Conservation (phyloP, 768 basidiomycete species). For the Saitozyma podzolica region DNA sequence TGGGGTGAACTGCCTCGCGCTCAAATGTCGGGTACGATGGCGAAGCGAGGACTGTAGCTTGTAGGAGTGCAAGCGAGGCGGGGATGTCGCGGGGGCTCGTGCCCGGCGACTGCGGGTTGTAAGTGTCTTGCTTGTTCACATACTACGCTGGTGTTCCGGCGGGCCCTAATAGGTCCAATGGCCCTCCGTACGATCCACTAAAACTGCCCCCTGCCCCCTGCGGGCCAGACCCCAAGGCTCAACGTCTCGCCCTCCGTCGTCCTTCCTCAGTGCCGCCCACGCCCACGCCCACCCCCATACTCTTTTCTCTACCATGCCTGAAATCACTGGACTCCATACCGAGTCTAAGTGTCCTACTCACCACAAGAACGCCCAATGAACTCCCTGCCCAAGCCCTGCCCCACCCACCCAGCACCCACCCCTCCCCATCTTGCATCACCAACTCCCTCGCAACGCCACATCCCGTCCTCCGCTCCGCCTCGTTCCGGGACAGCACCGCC, state of each 20-base stretch:
- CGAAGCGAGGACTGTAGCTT: slow-evolving; percentile 18
- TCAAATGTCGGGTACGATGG: slow-evolving; percentile 40
- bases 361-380: not conserved
- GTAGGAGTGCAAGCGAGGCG: slow-evolving; percentile 16
- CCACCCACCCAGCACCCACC: slow-evolving; percentile 32
- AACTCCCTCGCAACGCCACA: slow-evolving; percentile 23
- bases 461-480: slow-evolving; percentile 12
- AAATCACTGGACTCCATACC: too few relatives aligned
- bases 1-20: slow-evolving; percentile 35
- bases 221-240: not conserved
- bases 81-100: slow-evolving; percentile 6
- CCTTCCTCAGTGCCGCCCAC: too few relatives aligned
- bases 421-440: slow-evolving; percentile 33
- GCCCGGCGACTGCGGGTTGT: slow-evolving; percentile 6
- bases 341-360: not conserved
- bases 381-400: slow-evolving; percentile 37
- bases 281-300: too few relatives aligned
- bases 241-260: not conserved
- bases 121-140: too few relatives aligned
- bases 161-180: too few relatives aligned
- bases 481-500: slow-evolving; percentile 14
- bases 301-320: too few relatives aligned
- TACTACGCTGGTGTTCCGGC: too few relatives aligned
- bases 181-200: too few relatives aligned
- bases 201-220: slow-evolving; percentile 3